A percentile compares a stretch with the other conserved stretches of the same genome.
Conservation (phyloP, 176 grass and related monocot genomes). For the Hordeum vulgare region MorexV3_pseudomolecules_assembly NC_058518.1:47509209-47509708, state of each 20-base stretch:
- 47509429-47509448: not conserved
- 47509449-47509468: not conserved
- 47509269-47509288: not conserved
- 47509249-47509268: not conserved
- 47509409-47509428: not conserved
- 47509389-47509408: not conserved
- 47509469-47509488: not conserved
- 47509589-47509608: not conserved
- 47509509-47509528: not conserved
- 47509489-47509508: not conserved
- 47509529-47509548: not conserved
- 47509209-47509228: not conserved
- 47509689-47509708: not conserved
- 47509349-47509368: not conserved
- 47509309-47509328: too few species aligned
- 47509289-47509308: too few species aligned
- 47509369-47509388: not conserved
- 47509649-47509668: not conserved
- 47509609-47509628: not conserved
- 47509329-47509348: too few species aligned
- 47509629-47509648: not conserved
- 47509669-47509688: not conserved
- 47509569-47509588: not conserved
- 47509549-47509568: not conserved
- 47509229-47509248: not conserved